Evolutionary conservation across 768 basidiomycete species (phyloP).

Genomic region (Obba rivulosa): DNA sequence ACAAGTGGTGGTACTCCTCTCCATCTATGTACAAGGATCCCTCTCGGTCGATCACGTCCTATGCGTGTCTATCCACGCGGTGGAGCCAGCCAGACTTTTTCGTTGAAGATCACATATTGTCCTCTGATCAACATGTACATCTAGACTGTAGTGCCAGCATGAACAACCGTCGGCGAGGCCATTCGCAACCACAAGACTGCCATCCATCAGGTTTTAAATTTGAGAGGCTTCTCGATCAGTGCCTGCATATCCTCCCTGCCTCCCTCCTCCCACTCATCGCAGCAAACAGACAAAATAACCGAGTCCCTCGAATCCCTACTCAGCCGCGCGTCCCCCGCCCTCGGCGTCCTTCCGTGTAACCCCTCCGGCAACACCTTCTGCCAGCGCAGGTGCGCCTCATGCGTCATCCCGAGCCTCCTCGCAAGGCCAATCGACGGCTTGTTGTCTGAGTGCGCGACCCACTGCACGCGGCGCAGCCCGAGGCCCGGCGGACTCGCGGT

Average conservation of each 20-base stretch:
- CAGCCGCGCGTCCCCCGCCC: slow-evolving; percentile 20
- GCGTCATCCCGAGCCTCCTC: slow-evolving; percentile 39
- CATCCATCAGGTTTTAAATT: too few relatives aligned
- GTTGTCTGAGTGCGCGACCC: slow-evolving; percentile 37
- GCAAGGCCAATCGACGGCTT: slow-evolving; percentile 32
- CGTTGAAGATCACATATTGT: too few relatives aligned
- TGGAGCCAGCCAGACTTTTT: too few relatives aligned
- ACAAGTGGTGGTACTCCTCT: too few relatives aligned
- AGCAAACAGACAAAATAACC: slow-evolving; percentile 43
- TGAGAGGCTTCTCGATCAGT: slow-evolving; percentile 5
- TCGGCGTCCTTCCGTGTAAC: slow-evolving; percentile 20
- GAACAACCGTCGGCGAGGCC: too few relatives aligned
- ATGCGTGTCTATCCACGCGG: too few relatives aligned
- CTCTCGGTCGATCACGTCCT: too few relatives aligned
- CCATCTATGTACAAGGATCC: too few relatives aligned
- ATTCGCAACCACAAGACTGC: too few relatives aligned
- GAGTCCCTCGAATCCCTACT: slow-evolving; percentile 34
- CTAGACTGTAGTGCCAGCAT: too few relatives aligned
- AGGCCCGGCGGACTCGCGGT: slow-evolving; percentile 25
- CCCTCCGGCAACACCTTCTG: slow-evolving; percentile 27
- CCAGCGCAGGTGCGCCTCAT: slow-evolving; percentile 39
- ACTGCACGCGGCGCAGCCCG: slow-evolving; percentile 45
- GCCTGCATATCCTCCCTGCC: slow-evolving; percentile 25
- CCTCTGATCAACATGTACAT: too few relatives aligned
- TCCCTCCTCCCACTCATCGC: slow-evolving; percentile 55